Evolutionary conservation across 2,329 filamentous ascomycete genomes (phyloP).

Genomic region (Calycina marina): DNA sequence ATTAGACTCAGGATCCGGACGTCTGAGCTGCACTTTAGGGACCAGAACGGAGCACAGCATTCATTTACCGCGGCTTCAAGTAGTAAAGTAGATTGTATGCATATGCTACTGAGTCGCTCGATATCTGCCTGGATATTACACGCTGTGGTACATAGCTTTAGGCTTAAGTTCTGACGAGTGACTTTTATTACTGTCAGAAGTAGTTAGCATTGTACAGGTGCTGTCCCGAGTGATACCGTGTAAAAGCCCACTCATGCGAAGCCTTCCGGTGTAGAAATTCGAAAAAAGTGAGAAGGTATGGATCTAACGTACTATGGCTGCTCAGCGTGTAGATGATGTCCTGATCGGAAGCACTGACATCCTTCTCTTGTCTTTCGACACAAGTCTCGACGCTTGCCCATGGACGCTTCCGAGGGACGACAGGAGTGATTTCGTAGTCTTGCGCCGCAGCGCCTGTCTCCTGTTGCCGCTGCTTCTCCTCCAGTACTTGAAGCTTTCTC

Average conservation of each 20-base stretch:
- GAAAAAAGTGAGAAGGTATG: too few relatives aligned
- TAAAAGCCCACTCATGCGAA: too few relatives aligned
- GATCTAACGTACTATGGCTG: background rate
- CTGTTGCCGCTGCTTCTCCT: conserved; percentile 2
- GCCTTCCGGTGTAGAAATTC: too few relatives aligned
- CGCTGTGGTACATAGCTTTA: conserved; percentile 5
- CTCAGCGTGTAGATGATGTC: too few relatives aligned
- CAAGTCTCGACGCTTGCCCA: too few relatives aligned
- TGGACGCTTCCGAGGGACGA: too few relatives aligned
- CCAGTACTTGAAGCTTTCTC: conserved; percentile 10
- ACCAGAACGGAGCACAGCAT: conserved; percentile 9
- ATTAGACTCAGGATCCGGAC: conserved; percentile 7
- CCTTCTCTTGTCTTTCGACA: too few relatives aligned
- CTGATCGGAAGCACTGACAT: too few relatives aligned
- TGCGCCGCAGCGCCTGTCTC: too few relatives aligned
- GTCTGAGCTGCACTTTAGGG: conserved; percentile 5
- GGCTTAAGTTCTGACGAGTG: conserved; percentile 3
- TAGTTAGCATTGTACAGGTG: background rate
- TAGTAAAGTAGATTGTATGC: conserved; percentile 6
- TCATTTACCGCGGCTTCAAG: conserved; percentile 8
- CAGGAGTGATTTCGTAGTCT: too few relatives aligned
- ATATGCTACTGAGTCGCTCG: conserved; percentile 5
- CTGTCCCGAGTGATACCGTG: too few relatives aligned
- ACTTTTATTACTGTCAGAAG: conserved; percentile 7
- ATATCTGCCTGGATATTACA: conserved; percentile 9